Base-by-base conservation (phyloP, 164 flowering plant genomes). In the Litsea cubeba region DNA sequence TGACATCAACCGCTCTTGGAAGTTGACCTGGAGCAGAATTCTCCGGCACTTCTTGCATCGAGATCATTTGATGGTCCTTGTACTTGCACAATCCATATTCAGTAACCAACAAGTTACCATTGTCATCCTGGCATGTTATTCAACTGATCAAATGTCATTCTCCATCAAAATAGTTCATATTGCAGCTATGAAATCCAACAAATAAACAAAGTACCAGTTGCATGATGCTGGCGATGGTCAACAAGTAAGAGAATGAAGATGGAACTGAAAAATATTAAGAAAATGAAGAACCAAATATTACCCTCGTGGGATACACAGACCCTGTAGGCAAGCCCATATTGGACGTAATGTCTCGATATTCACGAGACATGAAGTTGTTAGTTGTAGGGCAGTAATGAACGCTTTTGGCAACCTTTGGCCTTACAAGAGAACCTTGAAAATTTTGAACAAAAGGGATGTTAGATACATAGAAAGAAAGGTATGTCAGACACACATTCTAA, bases 41-140 rank as follows among this genome's bases (percentile, higher is more conserved):
- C 79, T 94, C 99, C 46, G 99, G 99, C 65, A 96, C 91, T 82
- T 96, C 99, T 84, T 95, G 99, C 94, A 96, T 88, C 62, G 99
- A 92, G 62, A 96, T 70, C 22, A 92, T 93, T 75, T 94, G 98
- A 80, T 96, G 99, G 72, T 96, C 98, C 78, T 96, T 96, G 81
- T 96, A 96, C 73, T 88, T 88, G 90, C 99, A 96, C 69, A 95
- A 28, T 54, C 99, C 99, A 83, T 87, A 95, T 82, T 95, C 99
- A 26, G 98, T 95, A 71, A 96, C 98, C 84, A 96, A 74, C 70
- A 96, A 81, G 77, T 94, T 86, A 17, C 99, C 99, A 85, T 84
- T 83, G 2, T 94, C 97, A 88, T 94, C 97, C 98, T 94, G 82
- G 28, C 74, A 57, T 68, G 65, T 11, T 11, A 76, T 26, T 40